phyloP scores from a whole-genome alignment of 495 filamentous ascomycete species.

The Paragyromitra xinjiangensis region DNA sequence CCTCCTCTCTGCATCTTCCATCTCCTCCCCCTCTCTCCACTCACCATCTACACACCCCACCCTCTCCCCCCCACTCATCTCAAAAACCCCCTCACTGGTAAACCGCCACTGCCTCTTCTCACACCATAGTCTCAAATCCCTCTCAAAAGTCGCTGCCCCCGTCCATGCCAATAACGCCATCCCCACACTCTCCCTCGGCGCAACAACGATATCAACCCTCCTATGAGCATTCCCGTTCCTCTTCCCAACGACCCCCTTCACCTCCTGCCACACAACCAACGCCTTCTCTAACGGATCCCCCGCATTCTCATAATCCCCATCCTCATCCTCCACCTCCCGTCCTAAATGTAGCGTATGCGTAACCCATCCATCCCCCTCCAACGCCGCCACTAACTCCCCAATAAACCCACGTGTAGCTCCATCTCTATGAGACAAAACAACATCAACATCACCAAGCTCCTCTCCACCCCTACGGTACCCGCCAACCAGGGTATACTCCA shows the following conservation, averaged over 20 bases:
- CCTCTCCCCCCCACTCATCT: conserved; percentile 69
- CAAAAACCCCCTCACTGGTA: conserved; percentile 85
- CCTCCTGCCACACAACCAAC: conserved; percentile 89
- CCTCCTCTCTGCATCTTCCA: conserved; percentile 73
- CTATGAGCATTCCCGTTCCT: conserved; percentile 79
- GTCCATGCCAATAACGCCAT: conserved; percentile 91
- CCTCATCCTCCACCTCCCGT: conserved; percentile 36
- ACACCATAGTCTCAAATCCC: conserved; percentile 82
- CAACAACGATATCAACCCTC: conserved; percentile 92
- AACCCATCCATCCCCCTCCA: conserved; percentile 75
- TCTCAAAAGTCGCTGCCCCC: conserved; percentile 85
- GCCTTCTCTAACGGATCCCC: conserved; percentile 93
- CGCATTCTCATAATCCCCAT: conserved; percentile 60
- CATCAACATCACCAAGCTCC: conserved; percentile 79
- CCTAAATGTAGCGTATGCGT: conserved; percentile 79
- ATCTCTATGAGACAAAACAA: conserved; percentile 75
- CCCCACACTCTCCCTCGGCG: conserved; percentile 85
- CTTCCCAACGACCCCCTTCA: neutral
- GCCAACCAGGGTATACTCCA: conserved; percentile 80
- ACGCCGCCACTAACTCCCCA: conserved; percentile 69
- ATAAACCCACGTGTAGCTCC: conserved; percentile 62
- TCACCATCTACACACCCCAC: conserved; percentile 69
- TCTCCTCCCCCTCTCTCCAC: conserved; percentile 53
- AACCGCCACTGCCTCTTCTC: conserved; percentile 85
- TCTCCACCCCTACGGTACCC: conserved; percentile 85